These are phyloP conservation scores for Nymphaea thermarum DNA, from an alignment of 164 flowering plant species.

Conservation along the genomic window DNA sequence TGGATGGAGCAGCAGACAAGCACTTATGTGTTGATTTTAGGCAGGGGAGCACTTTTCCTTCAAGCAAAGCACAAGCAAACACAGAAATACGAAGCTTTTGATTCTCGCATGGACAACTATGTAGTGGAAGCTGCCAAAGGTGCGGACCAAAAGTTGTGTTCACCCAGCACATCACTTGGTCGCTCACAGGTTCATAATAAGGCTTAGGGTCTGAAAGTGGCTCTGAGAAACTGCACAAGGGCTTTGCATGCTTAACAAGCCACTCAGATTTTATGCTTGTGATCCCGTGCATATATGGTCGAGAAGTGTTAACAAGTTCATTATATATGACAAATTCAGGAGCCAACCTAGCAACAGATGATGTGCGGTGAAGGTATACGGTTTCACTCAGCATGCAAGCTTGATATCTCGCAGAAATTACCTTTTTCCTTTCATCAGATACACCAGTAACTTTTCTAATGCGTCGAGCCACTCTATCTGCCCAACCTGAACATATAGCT, in stretches of 20 bases:
- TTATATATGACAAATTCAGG: slow-evolving; percentile 83
- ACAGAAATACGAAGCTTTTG: slow-evolving; percentile 30
- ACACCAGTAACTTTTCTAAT: slow-evolving; percentile 20
- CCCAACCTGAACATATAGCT: slow-evolving; percentile 99
- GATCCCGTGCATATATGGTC: slow-evolving; percentile 89
- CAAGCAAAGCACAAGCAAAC: slow-evolving; percentile 73
- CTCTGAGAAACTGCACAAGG: slow-evolving; percentile 58
- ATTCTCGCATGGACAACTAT: slow-evolving; percentile 34
- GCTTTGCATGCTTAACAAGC: slow-evolving; percentile 56
- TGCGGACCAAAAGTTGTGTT: slow-evolving; percentile 64
- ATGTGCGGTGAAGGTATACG: slow-evolving; percentile 68
- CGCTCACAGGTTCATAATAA: slow-evolving; percentile 47
- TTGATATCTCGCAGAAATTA: slow-evolving; percentile 49
- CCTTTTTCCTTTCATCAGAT: slow-evolving; percentile 33
- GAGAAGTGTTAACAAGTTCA: slow-evolving; percentile 54
- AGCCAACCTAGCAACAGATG: slow-evolving; percentile 50
- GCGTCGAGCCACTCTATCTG: slow-evolving; percentile 79
- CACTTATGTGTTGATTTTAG: slow-evolving; percentile 28
- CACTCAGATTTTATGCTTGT: slow-evolving; percentile 75
- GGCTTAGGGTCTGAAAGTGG: slow-evolving; percentile 67
- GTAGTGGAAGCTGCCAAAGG: slow-evolving; percentile 66
- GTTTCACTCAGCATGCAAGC: slow-evolving; percentile 65
- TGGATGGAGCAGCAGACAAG: slow-evolving; percentile 48
- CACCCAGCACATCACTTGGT: slow-evolving; percentile 49
- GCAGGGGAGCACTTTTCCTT: slow-evolving; percentile 82